Evolutionary conservation across 116 monocot genomes (phyloP), one percentile per base, ranked within the genome.

Genomic region (Iris pallida): DNA sequence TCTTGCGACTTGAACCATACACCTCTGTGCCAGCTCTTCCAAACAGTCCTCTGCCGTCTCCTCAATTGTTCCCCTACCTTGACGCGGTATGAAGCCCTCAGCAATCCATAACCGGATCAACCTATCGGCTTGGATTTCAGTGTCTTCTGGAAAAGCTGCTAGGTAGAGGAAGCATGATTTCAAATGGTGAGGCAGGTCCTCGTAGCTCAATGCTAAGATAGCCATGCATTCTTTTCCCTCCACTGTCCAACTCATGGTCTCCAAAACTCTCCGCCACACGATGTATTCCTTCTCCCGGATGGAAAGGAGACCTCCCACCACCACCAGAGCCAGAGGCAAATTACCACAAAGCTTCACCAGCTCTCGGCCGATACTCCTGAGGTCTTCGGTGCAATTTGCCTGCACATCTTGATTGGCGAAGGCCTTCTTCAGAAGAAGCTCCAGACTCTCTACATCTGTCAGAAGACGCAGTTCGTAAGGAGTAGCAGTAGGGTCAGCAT

Each of bases 301-400:
- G 2, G 78, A 78, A 30, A 83, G 49, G 30, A 72, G 44, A 19
- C 80, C 77, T 52, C 73, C 80, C 0, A 73, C 8, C 20, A 80
- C 76, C 8, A 70, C 54, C 30, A 79, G 30, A 8, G 42, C 61
- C 41, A 61, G 61, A 61, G 61, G 61, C 61, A 61, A 61, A 43
- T 41, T 41, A 12, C 61, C 30, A 41, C 61, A 61, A 9, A 9
- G 30, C n/a, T 61, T 61, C 10, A 61, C 42, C 0, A 61, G 61
- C 7, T 41, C 40, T 5, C 19, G 30, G 42, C 40, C 61, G 12
- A 61, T 41, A 1, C 11, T 41, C 42, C 4, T 41, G 40, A 61
- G 42, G 0, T 41, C 61, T n/a, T 20, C n/a, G 11, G 61, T 40
- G 12, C 30, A 61, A 51, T n/a, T n/a, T n/a, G n/a, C n/a, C n/a